Base-by-base conservation (phyloP, 2,329 filamentous ascomycete species). In the Cylindrodendrum hubeiense region DNA sequence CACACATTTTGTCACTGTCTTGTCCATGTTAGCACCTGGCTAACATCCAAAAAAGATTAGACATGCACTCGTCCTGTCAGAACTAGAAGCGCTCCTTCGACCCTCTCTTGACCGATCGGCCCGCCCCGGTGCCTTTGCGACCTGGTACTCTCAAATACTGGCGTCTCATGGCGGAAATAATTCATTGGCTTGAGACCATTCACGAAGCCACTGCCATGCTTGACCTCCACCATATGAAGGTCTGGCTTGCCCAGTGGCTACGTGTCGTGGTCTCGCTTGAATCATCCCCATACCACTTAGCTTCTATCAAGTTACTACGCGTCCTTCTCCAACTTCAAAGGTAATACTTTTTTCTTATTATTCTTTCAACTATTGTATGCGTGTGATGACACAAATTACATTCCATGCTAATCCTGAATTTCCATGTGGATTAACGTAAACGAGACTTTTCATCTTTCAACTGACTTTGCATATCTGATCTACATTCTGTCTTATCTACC, bases 381-480 rank as follows among this genome's bases (percentile, higher is more conserved):
- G 24, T 82, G 82, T 92, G 91, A 93, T 93, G 90, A 87, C 77
- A 84, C 83, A 87, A 81, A 82, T 83, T 84, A 85, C 83, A 89
- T 90, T 91, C 89, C 89, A 91, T 93, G 90, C 90, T 93, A 92
- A 92, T 88, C 82, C 91, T 85, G 90, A 93, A 89, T 76, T 74
- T 73, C 74, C 76, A 87, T 90, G 88, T 91, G 87, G 89, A 92
- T 82, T 81, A 84, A 88, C 85, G 83, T 85, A 86, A 86, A 87
- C 89, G 87, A 50, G 47, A 50, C 90, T 93, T 93, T 93, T 93
- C 91, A 93, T 93, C 91, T 93, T 93, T 93, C 90, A 86, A 86
- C 90, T 93, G 91, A 93, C 82, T 33, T 77, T 78, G 75, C 76
- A 78, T 73, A 74, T 71, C 70, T 61, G 70, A 63, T 65, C 68